Conservation (phyloP, 305 asterid genomes). For the Fraxinus baroniana region DNA sequence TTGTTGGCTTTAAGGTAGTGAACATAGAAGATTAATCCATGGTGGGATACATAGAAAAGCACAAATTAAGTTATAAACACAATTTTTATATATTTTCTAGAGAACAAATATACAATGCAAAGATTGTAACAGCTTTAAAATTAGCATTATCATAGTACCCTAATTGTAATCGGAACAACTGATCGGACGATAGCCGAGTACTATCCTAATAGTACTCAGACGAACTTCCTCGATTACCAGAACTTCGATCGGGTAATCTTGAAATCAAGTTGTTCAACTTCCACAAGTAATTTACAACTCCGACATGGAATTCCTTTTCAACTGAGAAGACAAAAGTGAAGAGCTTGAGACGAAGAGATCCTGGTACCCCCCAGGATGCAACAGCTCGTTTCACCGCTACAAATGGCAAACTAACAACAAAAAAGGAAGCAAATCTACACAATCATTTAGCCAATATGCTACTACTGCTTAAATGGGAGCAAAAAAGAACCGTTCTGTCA, state of each 20-base stretch:
- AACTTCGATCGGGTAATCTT: conserved; percentile 18
- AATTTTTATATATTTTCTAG: conserved; percentile 20
- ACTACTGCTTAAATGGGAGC: conserved; percentile 26
- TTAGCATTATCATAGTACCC: conserved; percentile 23
- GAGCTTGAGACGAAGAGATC: conserved; percentile 15
- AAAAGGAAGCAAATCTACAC: conserved; percentile 33
- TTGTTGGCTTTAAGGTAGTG: conserved; percentile 36
- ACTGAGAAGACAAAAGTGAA: not conserved
- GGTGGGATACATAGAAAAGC: conserved; percentile 22
- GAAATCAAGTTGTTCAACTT: conserved; percentile 19
- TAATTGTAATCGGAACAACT: conserved; percentile 3
- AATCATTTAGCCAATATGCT: conserved; percentile 48
- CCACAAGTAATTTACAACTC: conserved; percentile 24
- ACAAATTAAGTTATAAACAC: conserved; percentile 5
- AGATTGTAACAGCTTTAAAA: conserved; percentile 26
- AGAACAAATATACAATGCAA: conserved; percentile 28
- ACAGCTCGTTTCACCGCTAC: conserved; percentile 29
- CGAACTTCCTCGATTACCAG: conserved; percentile 6
- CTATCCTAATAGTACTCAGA: conserved; percentile 7
- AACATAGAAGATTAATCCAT: conserved; percentile 14
- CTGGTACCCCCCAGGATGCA: conserved; percentile 17
- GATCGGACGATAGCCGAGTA: not conserved
- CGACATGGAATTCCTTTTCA: conserved; percentile 12
- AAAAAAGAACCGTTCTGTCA: conserved; percentile 26
- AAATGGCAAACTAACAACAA: conserved; percentile 15